Evolutionary conservation across 2,329 filamentous ascomycete species (phyloP), one percentile per base, ranked within the genome.

Genomic region (Macrophomina phaseolina): DNA sequence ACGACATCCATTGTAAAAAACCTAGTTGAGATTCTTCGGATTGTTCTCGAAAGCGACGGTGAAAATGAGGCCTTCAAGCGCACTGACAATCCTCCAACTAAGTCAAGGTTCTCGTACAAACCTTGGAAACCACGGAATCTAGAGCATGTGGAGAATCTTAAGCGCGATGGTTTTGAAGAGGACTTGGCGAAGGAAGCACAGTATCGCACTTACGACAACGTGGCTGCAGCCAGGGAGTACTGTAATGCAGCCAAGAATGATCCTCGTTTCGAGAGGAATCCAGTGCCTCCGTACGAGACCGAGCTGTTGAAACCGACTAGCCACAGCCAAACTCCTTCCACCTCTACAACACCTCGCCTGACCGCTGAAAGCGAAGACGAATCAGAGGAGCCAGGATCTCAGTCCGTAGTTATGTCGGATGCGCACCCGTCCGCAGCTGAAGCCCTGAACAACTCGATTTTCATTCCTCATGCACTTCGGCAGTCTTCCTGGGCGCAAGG

Each of bases 1-100:
- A 89, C 91, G 3, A 90, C 89, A 30, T 85, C 89, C 28, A 91
- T 94, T 49, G 87, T 95, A 18, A 91, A 92, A 71, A 90, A 89
- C 64, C 83, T 97, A 14, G 88, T 98, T 68, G 91, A 93, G 38
- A 94, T 97, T 55, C 82, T 99, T 67, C 92, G 91, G 71, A 87
- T 87, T 5, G 89, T 96, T 16, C 86, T 93, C 11, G 86, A 89
- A 67, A 91, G 87, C n/a, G 93, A 97, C 65, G 84, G 87, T 66
- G 95, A 99, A 76, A 79, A 83, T 8, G 85, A 84, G 67, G 91
- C 87, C 18, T 85, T 84, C 74, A 89, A 82, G 73, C 88, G 85
- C 66, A 79, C 83, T 9, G 90, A 93, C 60, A 87, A 88, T 67
- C 81, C 84, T 12, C 83, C 82, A 32, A 75, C 79, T 60, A 76